Evolutionary conservation across 1,284 basidiomycete species (phyloP), one percentile per base, ranked within the genome.

Genomic region (Trichosporon asahii): DNA sequence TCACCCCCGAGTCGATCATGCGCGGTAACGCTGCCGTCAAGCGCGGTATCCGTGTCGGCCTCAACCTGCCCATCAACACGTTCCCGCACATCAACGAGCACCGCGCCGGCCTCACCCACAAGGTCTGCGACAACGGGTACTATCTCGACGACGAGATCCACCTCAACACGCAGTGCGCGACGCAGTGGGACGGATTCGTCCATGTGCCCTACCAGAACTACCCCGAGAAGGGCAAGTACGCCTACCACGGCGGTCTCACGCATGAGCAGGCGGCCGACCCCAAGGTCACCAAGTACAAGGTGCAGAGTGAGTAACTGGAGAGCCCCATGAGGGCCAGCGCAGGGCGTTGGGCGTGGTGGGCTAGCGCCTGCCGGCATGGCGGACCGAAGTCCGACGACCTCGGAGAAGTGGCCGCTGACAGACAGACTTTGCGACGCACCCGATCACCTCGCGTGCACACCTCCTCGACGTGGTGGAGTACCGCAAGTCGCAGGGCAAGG

Each of bases 181-280:
- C 82, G 8, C 84, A 85, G 65, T 83, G 83, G 82, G 83, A 84
- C 66, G 83, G 83, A 0, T 78, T 83, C 64, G 70, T 79, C 3
- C 83, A 84, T 72, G 80, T 77, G 67, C 75, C 76, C 15, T 79
- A 79, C 69, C 72, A 72, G 76, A 64, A 72, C 66, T 72, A 67
- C 35, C 70, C 70, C n/a, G 12, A 67, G 57, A 63, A 72, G 68
- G 70, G 70, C 31, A 21, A 67, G 40, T 61, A 64, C 64, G 64
- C 53, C 9, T 73, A 67, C 66, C 70, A 73, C 60, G 68, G 68
- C 64, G 72, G 72, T 11, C 64, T 69, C 66, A 68, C 68, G 9
- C 25, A 40, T 9, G 55, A 44, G 33, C 66, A 72, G 57, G 68
- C 69, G 23, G 57, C 23, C 5, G 69, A 73, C 55, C 40, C 53